Base-by-base conservation (phyloP, 768 basidiomycete genomes). In the Calocybe cyanea region DNA sequence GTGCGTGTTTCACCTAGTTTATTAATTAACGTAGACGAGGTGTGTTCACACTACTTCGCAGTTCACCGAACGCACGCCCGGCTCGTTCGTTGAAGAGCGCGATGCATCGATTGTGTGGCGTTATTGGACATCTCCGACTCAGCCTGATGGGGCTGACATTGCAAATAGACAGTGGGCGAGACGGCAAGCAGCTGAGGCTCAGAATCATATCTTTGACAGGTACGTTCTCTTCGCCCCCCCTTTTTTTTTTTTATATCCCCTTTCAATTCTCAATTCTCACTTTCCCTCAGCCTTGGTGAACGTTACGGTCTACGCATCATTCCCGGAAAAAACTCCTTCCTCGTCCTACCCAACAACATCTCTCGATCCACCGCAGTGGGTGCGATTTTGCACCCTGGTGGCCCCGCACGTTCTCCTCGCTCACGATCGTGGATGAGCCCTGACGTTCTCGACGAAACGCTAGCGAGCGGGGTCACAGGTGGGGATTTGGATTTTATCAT, bases 131-230 rank as follows among this genome's bases (percentile, higher is more conserved):
- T 83, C 71, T 2, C 66, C 60, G 18, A 46, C 63, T 13, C 51
- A 39, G 4, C 40, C 38, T 1, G 48, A 53, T 21, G 55, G 53
- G 13, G 36, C 54, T 13, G 74, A 80, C 30, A 65, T 68, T 32
- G 62, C 79, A 0, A 86, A 88, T 56, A 72, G 83, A 9, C 80
- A 78, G 45, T 93, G 91, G 91, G 91, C 89, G 0, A 76, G 85
- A 24, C 70, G 91, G 17, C 90, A 92, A 59, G 91, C 91, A 1
- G 87, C 88, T 0, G 90, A 92, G 60, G 91, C 91, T 17, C 91
- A 92, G 64, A 93, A 93, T 64, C 91, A 92, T 56, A 88, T 92
- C 51, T 92, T 89, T 58, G 90, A 91, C 61, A 80, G 78, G 78
- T 78, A 33, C 23, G 56, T 32, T 5, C 9, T 13, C 17, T 19